A percentile compares a stretch with the other conserved stretches of the same genome.
These are phyloP conservation scores for Neocucurbitaria cava DNA, from an alignment of 2,329 filamentous ascomycete genomes.

Conservation along the genomic window DNA sequence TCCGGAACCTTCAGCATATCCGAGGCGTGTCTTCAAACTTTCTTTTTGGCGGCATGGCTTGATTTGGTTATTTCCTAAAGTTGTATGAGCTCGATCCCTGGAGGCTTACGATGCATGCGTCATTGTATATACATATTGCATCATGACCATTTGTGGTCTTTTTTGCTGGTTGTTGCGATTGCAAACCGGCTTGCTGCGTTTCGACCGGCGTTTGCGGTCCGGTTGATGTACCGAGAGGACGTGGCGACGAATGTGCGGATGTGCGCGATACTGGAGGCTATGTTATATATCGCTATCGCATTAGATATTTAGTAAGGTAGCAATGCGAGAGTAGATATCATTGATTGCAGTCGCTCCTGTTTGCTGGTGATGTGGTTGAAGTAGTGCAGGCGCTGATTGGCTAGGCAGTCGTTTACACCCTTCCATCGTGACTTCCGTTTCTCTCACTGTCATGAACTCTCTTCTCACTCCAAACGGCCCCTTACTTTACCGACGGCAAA, in stretches of 20 bases:
- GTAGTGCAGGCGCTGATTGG: slow-evolving; percentile 33
- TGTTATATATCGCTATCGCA: slow-evolving; percentile 36
- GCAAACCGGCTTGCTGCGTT: slow-evolving; percentile 21
- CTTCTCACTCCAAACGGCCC: not conserved
- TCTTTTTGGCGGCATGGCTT: slow-evolving; percentile 34
- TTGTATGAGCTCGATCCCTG: slow-evolving; percentile 23
- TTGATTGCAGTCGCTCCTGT: slow-evolving; percentile 1
- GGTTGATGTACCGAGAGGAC: slow-evolving; percentile 21
- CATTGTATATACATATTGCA: slow-evolving; percentile 44
- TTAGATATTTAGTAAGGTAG: slow-evolving; percentile 30
- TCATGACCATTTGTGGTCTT: slow-evolving; percentile 20
- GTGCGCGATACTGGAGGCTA: slow-evolving; percentile 14
- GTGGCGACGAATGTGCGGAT: slow-evolving; percentile 18
- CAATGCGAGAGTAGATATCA: slow-evolving; percentile 28
- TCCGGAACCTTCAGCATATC: slow-evolving; percentile 44
- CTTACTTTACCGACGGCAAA: not conserved
- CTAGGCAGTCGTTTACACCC: slow-evolving; percentile 21
- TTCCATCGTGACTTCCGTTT: slow-evolving; percentile 24
- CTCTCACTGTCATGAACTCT: not conserved
- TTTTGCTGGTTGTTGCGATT: slow-evolving; percentile 24
- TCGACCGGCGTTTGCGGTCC: slow-evolving; percentile 25
- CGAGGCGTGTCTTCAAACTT: slow-evolving; percentile 40
- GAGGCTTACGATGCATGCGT: slow-evolving; percentile 32
- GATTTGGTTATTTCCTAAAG: slow-evolving; percentile 32
- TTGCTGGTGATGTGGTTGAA: slow-evolving; percentile 18